phyloP scores from a whole-genome alignment of 306 rosid species.

The Casuarina equisetifolia region DNA sequence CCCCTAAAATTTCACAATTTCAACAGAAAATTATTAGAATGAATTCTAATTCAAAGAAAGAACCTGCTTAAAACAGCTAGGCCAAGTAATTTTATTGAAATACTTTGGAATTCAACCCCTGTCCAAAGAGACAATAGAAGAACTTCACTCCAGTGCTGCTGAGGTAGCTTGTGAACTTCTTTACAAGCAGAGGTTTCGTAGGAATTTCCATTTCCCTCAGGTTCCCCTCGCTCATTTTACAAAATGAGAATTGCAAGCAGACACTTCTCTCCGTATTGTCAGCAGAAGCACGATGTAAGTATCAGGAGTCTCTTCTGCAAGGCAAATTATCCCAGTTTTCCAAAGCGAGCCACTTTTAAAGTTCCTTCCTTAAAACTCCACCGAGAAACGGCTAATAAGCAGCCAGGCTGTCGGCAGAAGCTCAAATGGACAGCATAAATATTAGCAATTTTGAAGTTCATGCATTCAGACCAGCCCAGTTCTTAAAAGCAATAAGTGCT shows the following conservation, averaged over 20 bases:
- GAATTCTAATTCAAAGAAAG: background rate
- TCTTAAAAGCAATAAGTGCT: slow-evolving; percentile 85
- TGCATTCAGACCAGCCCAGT: slow-evolving; percentile 92
- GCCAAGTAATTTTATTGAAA: background rate
- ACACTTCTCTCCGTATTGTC: background rate
- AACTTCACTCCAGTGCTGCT: background rate
- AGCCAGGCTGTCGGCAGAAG: slow-evolving; percentile 16
- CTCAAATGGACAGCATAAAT: slow-evolving; percentile 9
- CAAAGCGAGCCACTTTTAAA: slow-evolving; percentile 13
- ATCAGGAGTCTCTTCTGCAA: slow-evolving; percentile 2
- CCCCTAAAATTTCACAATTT: background rate
- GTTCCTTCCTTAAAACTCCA: slow-evolving; percentile 24
- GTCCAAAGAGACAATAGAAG: background rate
- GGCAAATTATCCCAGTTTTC: slow-evolving; percentile 7
- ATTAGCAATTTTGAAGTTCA: slow-evolving; percentile 31
- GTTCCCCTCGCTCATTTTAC: background rate
- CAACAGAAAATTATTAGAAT: background rate
- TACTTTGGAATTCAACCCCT: background rate
- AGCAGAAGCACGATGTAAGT: background rate
- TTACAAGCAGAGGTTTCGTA: background rate
- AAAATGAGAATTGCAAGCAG: background rate
- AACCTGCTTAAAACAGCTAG: background rate
- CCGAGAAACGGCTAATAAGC: slow-evolving; percentile 11
- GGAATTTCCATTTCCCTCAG: background rate
- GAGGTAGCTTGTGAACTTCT: background rate